Percentiles rank a stretch among this genome's conserved stretches.
phyloP scores from a whole-genome alignment of 2,329 filamentous ascomycete genomes.

The Xylariaceae sp. region DNA sequence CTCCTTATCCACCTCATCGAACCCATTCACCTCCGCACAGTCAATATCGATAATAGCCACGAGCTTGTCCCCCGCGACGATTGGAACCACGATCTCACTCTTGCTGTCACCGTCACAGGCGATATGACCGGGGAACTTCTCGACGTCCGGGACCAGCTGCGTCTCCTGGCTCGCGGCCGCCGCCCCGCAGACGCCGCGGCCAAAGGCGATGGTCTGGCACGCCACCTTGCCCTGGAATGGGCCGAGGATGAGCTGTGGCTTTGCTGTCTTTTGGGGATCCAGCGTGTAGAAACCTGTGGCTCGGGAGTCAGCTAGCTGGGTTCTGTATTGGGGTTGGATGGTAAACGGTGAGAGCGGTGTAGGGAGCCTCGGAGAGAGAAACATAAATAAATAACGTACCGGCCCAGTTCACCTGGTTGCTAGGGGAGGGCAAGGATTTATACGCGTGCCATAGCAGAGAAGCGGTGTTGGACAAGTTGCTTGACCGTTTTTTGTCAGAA shows the following conservation, averaged over 20 bases:
- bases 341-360: constrained; percentile 1
- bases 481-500: constrained; percentile 31
- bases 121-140: constrained; percentile 72
- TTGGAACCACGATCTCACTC: constrained; percentile 79
- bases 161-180: constrained; percentile 58
- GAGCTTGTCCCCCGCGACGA: constrained; percentile 48
- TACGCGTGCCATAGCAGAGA: constrained; percentile 76
- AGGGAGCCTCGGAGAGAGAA: neutral
- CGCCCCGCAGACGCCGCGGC: constrained; percentile 68
- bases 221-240: constrained; percentile 78
- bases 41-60: constrained; percentile 78
- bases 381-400: constrained; percentile 37
- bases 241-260: constrained; percentile 61
- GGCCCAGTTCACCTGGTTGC: constrained; percentile 69
- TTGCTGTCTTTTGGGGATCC: constrained; percentile 40
- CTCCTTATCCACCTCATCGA: constrained; percentile 61
- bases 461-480: constrained; percentile 71
- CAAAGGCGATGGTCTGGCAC: constrained; percentile 71
- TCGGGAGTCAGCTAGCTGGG: neutral
- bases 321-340: neutral
- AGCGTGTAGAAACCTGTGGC: constrained; percentile 65
- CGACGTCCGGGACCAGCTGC: constrained; percentile 65
- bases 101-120: constrained; percentile 70
- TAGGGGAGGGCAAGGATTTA: constrained; percentile 63
- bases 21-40: constrained; percentile 61